phyloP scores from a whole-genome alignment of 2,329 filamentous ascomycete genomes.

The Aureobasidium melanogenum region DNA sequence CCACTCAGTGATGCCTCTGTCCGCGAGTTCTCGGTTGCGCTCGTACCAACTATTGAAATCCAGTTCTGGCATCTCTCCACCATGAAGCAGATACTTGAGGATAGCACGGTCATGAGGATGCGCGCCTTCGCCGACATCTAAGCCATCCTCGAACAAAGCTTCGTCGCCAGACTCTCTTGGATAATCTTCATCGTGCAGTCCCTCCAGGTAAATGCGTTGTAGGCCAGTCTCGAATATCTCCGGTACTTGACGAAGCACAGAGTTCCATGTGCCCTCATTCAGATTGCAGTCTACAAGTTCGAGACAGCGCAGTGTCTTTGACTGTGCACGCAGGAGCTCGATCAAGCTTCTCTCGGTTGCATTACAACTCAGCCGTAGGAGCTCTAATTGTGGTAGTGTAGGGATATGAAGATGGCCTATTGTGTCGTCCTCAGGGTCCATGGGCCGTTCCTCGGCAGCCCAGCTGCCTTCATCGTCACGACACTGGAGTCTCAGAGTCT shows the following conservation, averaged over 20 bases:
- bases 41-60: constrained; percentile 5
- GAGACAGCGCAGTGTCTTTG: constrained; percentile 16
- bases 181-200: constrained; percentile 13
- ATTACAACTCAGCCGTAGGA: constrained; percentile 15
- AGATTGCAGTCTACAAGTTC: constrained; percentile 7
- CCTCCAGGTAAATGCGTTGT: constrained; percentile 18
- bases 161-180: constrained; percentile 13
- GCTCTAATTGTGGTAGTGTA: constrained; percentile 15
- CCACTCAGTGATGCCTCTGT: not conserved
- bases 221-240: constrained; percentile 13
- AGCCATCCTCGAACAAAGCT: constrained; percentile 1
- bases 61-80: constrained; percentile 2
- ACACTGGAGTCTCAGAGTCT: not conserved
- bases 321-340: constrained; percentile 15
- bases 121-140: not conserved
- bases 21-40: not conserved
- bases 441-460: not conserved
- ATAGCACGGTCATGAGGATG: constrained; percentile 6
- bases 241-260: constrained; percentile 16
- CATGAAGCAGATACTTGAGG: not conserved
- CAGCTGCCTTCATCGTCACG: constrained; percentile 2
- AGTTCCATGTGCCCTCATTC: not conserved
- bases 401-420: constrained; percentile 15
- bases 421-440: constrained; percentile 11
- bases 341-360: constrained; percentile 13